Conservation (phyloP, 2,329 filamentous ascomycete species). For the Immersiporthe knoxdaviesiana region DNA sequence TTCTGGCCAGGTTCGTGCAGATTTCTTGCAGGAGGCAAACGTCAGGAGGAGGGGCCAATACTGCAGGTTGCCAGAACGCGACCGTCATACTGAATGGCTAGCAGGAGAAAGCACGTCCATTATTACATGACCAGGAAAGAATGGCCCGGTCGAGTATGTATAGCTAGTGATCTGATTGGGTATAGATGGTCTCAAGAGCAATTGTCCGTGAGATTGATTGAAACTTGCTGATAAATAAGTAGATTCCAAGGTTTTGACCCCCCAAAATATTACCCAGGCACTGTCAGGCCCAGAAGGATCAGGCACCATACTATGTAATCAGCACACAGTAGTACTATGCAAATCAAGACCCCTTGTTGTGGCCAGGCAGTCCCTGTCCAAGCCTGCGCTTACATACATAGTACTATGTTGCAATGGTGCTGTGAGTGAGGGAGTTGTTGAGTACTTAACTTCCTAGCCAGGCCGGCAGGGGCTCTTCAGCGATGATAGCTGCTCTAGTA, state of each 20-base stretch:
- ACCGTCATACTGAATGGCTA: not conserved
- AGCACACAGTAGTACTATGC: no score
- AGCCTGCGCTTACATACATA: not conserved
- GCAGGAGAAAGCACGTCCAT: not conserved
- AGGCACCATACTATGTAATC: constrained; percentile 1
- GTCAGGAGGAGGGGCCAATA: constrained; percentile 10
- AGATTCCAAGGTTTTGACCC: not conserved
- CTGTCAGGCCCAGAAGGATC: not conserved
- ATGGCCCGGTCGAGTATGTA: not conserved
- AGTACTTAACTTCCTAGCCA: no score
- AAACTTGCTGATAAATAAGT: not conserved
- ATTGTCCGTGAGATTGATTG: not conserved
- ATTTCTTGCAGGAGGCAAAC: constrained; percentile 19
- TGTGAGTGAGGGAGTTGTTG: no score
- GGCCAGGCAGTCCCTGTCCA: constrained; percentile 6
- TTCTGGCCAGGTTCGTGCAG: constrained; percentile 21
- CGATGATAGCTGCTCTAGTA: not conserved
- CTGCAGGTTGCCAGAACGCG: not conserved
- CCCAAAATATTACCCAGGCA: no score
- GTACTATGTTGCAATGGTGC: not conserved
- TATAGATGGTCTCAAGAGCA: not conserved
- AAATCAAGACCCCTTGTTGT: constrained; percentile 1
- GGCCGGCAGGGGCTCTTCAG: not conserved
- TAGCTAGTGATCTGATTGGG: not conserved
- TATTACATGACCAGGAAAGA: not conserved